phyloP scores from a whole-genome alignment of 164 flowering plant genomes.

The Vitis labrusca region DNA sequence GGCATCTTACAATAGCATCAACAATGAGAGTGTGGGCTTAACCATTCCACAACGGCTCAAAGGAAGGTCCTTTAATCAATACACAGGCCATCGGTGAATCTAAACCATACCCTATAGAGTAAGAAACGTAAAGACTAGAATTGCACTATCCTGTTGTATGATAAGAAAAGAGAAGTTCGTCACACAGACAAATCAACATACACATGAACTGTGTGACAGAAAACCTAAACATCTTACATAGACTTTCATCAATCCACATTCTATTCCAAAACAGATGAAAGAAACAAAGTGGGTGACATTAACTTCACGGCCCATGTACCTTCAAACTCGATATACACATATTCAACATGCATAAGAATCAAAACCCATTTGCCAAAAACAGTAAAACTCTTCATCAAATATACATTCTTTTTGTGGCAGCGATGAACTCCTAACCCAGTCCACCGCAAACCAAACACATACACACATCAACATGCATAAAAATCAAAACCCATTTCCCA shows the following conservation, averaged over 20 bases:
- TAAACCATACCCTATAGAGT: not conserved
- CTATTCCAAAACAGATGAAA: conserved; percentile 10
- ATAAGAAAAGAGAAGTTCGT: conserved; percentile 8
- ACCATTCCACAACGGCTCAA: not conserved
- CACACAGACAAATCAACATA: conserved; percentile 45
- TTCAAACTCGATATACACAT: conserved; percentile 15
- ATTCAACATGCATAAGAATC: conserved; percentile 13
- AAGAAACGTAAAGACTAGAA: not conserved
- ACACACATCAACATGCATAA: conserved; percentile 20
- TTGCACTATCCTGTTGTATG: conserved; percentile 3
- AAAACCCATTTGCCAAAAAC: not conserved
- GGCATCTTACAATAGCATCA: conserved; percentile 4
- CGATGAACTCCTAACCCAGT: too few species aligned
- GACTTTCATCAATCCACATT: not conserved
- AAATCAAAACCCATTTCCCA: conserved; percentile 15
- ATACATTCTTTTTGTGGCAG: too few species aligned
- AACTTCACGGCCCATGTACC: conserved; percentile 11
- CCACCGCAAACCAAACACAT: not conserved
- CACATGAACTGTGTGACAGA: conserved; percentile 28
- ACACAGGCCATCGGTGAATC: not conserved
- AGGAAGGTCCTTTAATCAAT: not conserved
- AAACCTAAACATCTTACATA: conserved; percentile 1
- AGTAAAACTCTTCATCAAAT: not conserved
- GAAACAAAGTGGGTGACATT: conserved; percentile 11
- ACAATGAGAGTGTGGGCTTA: not conserved